phyloP scores from a whole-genome alignment of 176 grass and related monocot species.

The Carex parvula region DNA sequence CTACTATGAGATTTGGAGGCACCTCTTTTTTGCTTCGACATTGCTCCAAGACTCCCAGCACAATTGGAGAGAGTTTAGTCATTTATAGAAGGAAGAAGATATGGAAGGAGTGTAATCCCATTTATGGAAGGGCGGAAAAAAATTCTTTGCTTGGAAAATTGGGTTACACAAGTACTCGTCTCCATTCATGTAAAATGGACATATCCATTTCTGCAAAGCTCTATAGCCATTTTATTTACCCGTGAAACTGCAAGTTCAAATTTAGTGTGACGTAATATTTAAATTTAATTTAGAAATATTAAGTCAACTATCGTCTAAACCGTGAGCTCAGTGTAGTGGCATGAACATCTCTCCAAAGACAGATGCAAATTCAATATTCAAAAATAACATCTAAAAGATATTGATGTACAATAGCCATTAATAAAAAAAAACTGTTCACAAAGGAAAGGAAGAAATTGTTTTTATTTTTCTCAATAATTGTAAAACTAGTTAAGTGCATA shows the following conservation, averaged over 20 bases:
- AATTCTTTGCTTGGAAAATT: slow-evolving; percentile 16
- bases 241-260: not conserved
- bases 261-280: not conserved
- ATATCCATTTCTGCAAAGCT: not conserved
- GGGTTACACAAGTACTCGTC: not conserved
- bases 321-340: too few species aligned
- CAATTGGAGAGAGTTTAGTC: slow-evolving; percentile 4
- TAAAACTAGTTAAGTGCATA: too few species aligned
- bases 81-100: not conserved
- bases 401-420: too few species aligned
- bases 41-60: not conserved
- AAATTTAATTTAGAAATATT: not conserved
- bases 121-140: not conserved
- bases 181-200: not conserved
- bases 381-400: too few species aligned
- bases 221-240: not conserved
- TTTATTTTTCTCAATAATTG: too few species aligned
- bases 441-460: too few species aligned
- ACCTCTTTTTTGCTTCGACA: not conserved
- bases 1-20: not conserved
- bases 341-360: too few species aligned
- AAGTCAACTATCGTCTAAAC: not conserved
- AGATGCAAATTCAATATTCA: too few species aligned
- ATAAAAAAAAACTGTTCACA: too few species aligned
- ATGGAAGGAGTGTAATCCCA: not conserved